Base-by-base conservation (phyloP, 179 eudicot genomes). In the Corrigiola litoralis region DNA sequence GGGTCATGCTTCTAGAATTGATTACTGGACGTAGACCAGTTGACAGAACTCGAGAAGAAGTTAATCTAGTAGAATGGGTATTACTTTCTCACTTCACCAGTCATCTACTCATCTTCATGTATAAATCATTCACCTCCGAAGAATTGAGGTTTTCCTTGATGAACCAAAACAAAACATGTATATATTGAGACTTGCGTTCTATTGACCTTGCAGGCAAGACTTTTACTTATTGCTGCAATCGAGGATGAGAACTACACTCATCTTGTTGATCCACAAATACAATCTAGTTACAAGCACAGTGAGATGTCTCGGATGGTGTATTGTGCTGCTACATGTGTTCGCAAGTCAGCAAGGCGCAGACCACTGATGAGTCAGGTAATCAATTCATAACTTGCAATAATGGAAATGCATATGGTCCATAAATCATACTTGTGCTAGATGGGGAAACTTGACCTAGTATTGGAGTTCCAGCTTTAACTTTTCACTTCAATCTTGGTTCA, bases 1-100 rank as follows among this genome's bases (percentile, higher is more conserved):
- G 97, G n/a, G 87, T 90, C 23, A 68, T 90, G 85, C 92, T 90
- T 42, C 81, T 90, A 3, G 97, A 90, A 66, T 53, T 90, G 85
- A 86, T 88, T 42, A 86, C 92, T 65, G 97, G 92, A 31, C 87
- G 90, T 31, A 72, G 81, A 57, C 95, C 97, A 37, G 81, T 86
- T 61, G 88, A 84, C 64, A 78, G 74, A 60, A 69, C 85, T 58
- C 81, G 37, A 71, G 72, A 73, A 74, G 86, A 81, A 49, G 77
- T 80, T 52, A 82, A 84, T 79, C 75, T 90, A 70, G 92, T 88
- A 16, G 90, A 83, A 61, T 84, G 95, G 95, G 97, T 86, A 61
- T n/a, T 79, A 80, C 59, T 32, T 45, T 52, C 18, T 31, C 54
- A 5, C 28, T 11, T 25, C 27, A 16, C 6, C 41, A 46, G n/a